A percentile compares a stretch with the other conserved stretches of the same genome.
Evolutionary conservation across 2,329 filamentous ascomycete species (phyloP).

Genomic region (Claviceps paspali): DNA sequence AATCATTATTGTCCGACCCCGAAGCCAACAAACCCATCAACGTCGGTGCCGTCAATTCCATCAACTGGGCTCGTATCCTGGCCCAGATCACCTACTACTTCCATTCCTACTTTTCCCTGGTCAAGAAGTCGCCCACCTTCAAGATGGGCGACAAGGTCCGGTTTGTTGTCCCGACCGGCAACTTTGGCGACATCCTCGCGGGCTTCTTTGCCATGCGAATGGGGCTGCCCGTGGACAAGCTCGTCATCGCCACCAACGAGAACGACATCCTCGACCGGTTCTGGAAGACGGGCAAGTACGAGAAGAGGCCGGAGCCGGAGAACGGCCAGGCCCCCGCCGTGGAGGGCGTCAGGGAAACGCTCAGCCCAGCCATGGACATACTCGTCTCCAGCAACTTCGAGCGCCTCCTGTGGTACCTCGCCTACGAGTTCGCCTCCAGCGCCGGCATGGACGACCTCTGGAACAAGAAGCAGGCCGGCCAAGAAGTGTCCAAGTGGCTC

Average conservation of each 20-base stretch:
- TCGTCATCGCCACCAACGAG: constrained; percentile 89
- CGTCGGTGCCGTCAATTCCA: constrained; percentile 88
- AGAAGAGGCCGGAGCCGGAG: constrained; percentile 52
- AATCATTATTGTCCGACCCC: constrained; percentile 76
- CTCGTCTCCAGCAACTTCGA: constrained; percentile 95
- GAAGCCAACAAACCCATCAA: constrained; percentile 70
- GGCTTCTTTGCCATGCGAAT: constrained; percentile 87
- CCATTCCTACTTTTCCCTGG: constrained; percentile 77
- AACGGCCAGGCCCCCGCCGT: constrained; percentile 38
- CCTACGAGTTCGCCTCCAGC: constrained; percentile 50
- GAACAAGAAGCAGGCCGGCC: constrained; percentile 54
- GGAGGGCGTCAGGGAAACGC: constrained; percentile 74
- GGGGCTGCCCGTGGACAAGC: constrained; percentile 76
- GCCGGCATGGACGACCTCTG: constrained; percentile 48
- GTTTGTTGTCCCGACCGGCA: constrained; percentile 85
- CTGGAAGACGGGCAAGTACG: constrained; percentile 79
- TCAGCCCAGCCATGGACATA: constrained; percentile 95
- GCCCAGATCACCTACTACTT: constrained; percentile 98
- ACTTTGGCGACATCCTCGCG: constrained; percentile 89
- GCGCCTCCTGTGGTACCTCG: constrained; percentile 83
- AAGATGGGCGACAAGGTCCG: constrained; percentile 55
- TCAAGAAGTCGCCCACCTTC: constrained; percentile 42
- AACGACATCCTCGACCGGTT: constrained; percentile 96
- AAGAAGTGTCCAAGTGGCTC: constrained; percentile 67
- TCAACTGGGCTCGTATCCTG: constrained; percentile 90